Percentiles rank a stretch among this genome's conserved stretches.
Evolutionary conservation across 2,329 filamentous ascomycete genomes (phyloP).

Genomic region (Anisogramma anomala): DNA sequence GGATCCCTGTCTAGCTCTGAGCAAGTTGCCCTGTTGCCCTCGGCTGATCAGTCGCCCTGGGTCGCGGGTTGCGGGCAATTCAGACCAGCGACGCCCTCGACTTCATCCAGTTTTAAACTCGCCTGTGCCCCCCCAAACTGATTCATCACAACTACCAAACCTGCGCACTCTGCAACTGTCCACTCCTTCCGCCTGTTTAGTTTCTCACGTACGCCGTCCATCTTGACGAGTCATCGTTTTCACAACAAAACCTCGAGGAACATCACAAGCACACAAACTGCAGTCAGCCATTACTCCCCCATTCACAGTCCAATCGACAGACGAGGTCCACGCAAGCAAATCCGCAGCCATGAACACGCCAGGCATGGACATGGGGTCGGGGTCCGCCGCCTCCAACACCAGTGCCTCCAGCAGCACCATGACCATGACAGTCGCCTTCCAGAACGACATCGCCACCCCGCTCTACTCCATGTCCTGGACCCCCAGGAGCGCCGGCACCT

Average conservation of each 20-base stretch:
- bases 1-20: slow-evolving; percentile 10
- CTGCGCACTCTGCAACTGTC: too few species aligned
- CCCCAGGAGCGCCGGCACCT: slow-evolving; percentile 55
- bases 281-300: neutral
- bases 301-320: neutral
- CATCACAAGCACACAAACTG: neutral
- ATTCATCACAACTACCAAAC: too few species aligned
- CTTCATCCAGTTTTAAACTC: too few species aligned
- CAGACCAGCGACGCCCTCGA: too few species aligned
- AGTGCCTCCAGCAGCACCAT: slow-evolving; percentile 19
- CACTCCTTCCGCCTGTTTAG: too few species aligned
- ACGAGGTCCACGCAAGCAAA: slow-evolving; percentile 4
- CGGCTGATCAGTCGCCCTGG: too few species aligned
- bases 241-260: neutral
- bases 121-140: too few species aligned
- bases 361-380: slow-evolving; percentile 19
- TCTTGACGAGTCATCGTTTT: too few species aligned
- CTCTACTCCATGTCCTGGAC: slow-evolving; percentile 60
- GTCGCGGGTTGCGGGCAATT: too few species aligned
- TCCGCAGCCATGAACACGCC: slow-evolving; percentile 16
- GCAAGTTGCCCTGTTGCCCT: slow-evolving; percentile 7
- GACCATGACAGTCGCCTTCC: slow-evolving; percentile 52
- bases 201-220: too few species aligned
- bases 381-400: slow-evolving; percentile 13
- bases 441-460: slow-evolving; percentile 36